Conservation (phyloP, 2,329 filamentous ascomycete genomes). For the Penicillium sclerotigenum region DNA sequence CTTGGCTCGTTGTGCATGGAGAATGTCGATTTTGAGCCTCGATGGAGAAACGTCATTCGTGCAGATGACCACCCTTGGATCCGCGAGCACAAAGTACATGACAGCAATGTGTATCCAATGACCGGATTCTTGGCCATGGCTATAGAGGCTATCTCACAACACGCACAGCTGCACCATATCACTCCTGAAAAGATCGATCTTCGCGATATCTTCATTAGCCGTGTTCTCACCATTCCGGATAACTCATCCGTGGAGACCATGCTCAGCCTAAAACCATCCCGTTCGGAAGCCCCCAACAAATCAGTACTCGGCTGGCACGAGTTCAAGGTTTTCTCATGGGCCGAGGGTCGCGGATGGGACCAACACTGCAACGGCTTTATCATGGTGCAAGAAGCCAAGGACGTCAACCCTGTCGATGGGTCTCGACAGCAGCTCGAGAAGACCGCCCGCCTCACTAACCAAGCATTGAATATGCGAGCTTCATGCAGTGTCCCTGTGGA, state of each 20-base stretch:
- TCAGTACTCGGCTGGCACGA: slow-evolving; percentile 25
- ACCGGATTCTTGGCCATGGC: slow-evolving; percentile 25
- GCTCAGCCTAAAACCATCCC: slow-evolving; percentile 15
- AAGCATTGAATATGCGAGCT: slow-evolving; percentile 3
- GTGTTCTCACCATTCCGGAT: slow-evolving; percentile 20
- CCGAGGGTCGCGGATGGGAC: slow-evolving; percentile 22
- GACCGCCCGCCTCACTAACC: background rate
- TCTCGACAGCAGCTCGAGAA: slow-evolving; percentile 4
- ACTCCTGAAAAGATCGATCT: slow-evolving; percentile 18
- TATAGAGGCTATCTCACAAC: slow-evolving; percentile 23
- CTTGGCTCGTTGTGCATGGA: slow-evolving; percentile 19
- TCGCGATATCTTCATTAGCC: slow-evolving; percentile 22
- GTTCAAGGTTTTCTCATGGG: slow-evolving; percentile 26
- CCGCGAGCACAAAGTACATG: slow-evolving; percentile 21
- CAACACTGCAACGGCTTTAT: slow-evolving; percentile 23
- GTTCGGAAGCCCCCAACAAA: slow-evolving; percentile 14
- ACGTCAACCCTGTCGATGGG: slow-evolving; percentile 19
- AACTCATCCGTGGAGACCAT: slow-evolving; percentile 20
- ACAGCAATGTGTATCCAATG: slow-evolving; percentile 23
- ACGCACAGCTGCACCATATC: slow-evolving; percentile 21
- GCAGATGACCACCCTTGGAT: slow-evolving; percentile 25
- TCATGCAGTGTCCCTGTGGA: slow-evolving; percentile 9
- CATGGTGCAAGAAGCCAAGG: slow-evolving; percentile 20
- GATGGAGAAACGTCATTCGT: slow-evolving; percentile 24
- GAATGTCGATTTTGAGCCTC: slow-evolving; percentile 22